Evolutionary conservation across 352 stramenopile genomes (phyloP), one percentile per base, ranked within the genome.

Genomic region (Phytopythium montanum): DNA sequence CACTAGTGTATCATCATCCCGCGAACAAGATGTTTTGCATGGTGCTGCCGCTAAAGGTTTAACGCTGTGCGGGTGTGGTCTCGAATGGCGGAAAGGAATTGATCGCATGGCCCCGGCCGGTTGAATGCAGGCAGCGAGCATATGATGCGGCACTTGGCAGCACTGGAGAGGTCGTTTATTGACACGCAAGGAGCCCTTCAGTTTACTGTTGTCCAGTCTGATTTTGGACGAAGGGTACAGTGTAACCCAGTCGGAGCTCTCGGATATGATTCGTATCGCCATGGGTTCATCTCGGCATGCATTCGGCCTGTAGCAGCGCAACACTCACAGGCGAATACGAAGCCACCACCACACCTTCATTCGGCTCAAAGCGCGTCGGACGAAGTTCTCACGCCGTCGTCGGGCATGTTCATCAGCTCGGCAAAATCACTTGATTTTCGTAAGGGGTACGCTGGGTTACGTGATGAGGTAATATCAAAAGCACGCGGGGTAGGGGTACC

Each of bases 321-420:
- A n/a, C n/a, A n/a, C n/a, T n/a, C n/a, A n/a, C n/a, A n/a, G n/a
- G n/a, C n/a, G n/a, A n/a, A n/a, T n/a, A 42, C n/a, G 14, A 18
- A 18, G 18, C n/a, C n/a, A 42, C 7, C 9, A n/a, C 36, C 14
- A 4, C 39, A 25, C 19, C 39, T 25, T n/a, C 19, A 46, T 21
- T 46, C 39, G n/a, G 38, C 8, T 46, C 6, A n/a, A 21, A 46
- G 39, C 19, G 39, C 39, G 39, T 46, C 39, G 39, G 39, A 46
- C 19, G 39, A 46, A 46, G 39, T 46, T 46, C 39, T 46, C 39
- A 46, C 39, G 39, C 39, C 19, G 39, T 46, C 39, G 19, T n/a
- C 33, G 9, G 33, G 33, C 33, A 38, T 38, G 39, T 46, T 46
- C 39, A 21, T 25, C 18, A 4, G 39, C 18, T 46, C 10, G 23